These are phyloP conservation scores for Hypseocharis bilobata DNA, from an alignment of 441 rosid species.

Conservation along the genomic window DNA sequence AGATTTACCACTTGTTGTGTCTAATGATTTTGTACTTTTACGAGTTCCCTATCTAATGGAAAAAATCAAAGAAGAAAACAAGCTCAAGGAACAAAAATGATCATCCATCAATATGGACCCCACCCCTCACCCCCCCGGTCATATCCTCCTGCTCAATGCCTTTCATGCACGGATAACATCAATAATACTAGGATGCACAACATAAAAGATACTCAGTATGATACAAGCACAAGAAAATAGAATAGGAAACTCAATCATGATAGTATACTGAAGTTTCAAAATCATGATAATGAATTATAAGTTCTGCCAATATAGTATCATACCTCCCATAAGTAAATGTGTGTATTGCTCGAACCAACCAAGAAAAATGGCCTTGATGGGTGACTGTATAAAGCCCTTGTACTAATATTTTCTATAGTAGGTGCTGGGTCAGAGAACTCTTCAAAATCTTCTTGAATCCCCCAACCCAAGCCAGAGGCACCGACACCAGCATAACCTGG, in stretches of 20 bases:
- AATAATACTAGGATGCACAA: background rate
- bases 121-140: too few species aligned
- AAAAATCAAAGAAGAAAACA: background rate
- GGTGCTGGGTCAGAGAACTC: slow-evolving; percentile 68
- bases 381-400: slow-evolving; percentile 80
- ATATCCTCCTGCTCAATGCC: too few species aligned
- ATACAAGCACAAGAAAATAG: background rate
- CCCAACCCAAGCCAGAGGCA: slow-evolving; percentile 74
- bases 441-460: slow-evolving; percentile 65
- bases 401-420: slow-evolving; percentile 53
- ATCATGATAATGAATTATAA: background rate
- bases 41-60: background rate
- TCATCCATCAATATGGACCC: background rate
- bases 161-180: background rate
- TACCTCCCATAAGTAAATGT: slow-evolving; percentile 94
- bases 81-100: background rate
- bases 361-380: slow-evolving; percentile 84
- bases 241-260: background rate
- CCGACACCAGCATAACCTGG: slow-evolving; percentile 63
- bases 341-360: slow-evolving; percentile 91
- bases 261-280: background rate
- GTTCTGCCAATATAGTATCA: slow-evolving; percentile 21
- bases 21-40: background rate
- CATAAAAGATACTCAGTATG: background rate
- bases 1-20: background rate